Evolutionary conservation across 2,329 filamentous ascomycete genomes (phyloP), one percentile per base, ranked within the genome.

Genomic region (Byssoonygena ceratinophila): DNA sequence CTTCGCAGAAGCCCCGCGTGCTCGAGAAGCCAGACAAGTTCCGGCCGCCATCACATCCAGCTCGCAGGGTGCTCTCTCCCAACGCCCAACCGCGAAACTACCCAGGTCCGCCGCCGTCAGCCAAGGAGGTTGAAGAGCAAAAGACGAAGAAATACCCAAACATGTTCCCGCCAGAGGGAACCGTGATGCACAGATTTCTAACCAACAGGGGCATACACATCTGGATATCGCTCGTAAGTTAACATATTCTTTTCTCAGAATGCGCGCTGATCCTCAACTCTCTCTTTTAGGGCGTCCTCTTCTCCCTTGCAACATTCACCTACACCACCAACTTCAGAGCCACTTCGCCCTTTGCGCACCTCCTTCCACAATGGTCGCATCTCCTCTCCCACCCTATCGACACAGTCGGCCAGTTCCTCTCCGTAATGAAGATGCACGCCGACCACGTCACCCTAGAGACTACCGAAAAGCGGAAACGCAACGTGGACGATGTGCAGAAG

Each of bases 11-110:
- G 34, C 25, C 45, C 4, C 53, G 83, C 56, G 78, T 88, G 4
- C 82, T 98, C 58, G 87, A 87, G 61, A 88, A 96, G 69, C 91
- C 91, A 22, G 79, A 85, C 63, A 85, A 84, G 66, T 97, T 95
- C 76, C 87, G 87, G 45, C 91, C 92, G 1, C 92, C 92, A 0
- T 97, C 91, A 0, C 92, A 97, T 68, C 84, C 85, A 11, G 74
- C 85, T 20, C 77, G 85, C 5, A 77, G 88, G 29, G 74, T 78
- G 4, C 76, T 78, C 51, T 75, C 77, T 58, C 69, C 70, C 29
- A 63, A 61, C 52, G 61, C 68, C 49, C 67, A 73, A 5, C 82
- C 83, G 27, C 76, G 77, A 61, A 81, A 84, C 67, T 94, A 94
- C 65, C 70, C 73, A 0, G 89, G 88, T 34, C 85, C 87, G 16